Conservation (phyloP, 352 stramenopile genomes). For the Phytopythium helicoides region DNA sequence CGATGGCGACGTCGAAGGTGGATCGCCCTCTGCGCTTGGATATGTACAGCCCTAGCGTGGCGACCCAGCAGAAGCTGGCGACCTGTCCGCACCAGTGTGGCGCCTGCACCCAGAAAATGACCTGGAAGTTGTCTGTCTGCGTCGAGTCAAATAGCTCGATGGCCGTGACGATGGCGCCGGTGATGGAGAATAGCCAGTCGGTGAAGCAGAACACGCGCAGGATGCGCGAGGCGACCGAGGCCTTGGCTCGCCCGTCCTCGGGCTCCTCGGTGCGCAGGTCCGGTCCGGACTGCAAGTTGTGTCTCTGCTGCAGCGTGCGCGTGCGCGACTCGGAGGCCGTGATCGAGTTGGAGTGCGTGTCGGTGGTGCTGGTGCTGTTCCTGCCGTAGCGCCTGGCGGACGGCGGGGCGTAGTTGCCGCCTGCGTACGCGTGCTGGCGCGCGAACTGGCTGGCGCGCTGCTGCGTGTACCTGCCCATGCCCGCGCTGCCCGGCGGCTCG, state of each 20-base stretch:
- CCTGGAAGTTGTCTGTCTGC: constrained; percentile 37
- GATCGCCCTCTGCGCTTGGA: constrained; percentile 46
- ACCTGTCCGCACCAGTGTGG: constrained; percentile 80
- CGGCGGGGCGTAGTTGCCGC: background rate
- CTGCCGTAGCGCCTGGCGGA: background rate
- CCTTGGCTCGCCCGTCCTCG: constrained; percentile 28
- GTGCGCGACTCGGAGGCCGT: constrained; percentile 22
- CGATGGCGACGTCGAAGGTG: constrained; percentile 70
- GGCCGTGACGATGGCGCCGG: constrained; percentile 50
- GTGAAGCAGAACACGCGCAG: constrained; percentile 68
- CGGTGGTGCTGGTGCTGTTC: constrained; percentile 14
- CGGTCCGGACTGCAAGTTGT: constrained; percentile 11
- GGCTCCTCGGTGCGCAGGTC: constrained; percentile 26
- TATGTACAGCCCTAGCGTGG: constrained; percentile 76
- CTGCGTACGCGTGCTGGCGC: constrained; percentile 9
- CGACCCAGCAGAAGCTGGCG: constrained; percentile 79
- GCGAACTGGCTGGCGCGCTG: constrained; percentile 2
- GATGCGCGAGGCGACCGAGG: constrained; percentile 61
- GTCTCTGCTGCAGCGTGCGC: constrained; percentile 18
- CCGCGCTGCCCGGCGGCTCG: constrained; percentile 8
- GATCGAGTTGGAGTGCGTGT: constrained; percentile 26
- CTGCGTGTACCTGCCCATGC: constrained; percentile 2
- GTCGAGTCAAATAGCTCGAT: constrained; percentile 41
- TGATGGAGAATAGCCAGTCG: constrained; percentile 66
- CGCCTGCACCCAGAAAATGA: constrained; percentile 66